Evolutionary conservation across 345 rosid genomes (phyloP).

Genomic region (Syzygium oleosum): DNA sequence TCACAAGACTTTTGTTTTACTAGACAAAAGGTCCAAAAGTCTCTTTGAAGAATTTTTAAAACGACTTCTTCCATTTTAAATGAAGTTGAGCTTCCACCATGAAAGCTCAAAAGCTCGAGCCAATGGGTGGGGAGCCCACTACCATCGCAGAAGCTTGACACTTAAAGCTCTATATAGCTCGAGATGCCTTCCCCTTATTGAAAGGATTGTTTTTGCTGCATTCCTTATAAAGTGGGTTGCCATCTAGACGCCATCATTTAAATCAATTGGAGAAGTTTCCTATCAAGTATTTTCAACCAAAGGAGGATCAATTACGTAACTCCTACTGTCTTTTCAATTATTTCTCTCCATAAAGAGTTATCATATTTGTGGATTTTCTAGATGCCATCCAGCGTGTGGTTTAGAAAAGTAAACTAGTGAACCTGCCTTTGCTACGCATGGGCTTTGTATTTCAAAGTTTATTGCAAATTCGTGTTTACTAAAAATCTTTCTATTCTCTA

Average conservation of each 20-base stretch:
- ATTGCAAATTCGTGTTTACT: not conserved
- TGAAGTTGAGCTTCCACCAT: not conserved
- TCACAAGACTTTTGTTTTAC: not conserved
- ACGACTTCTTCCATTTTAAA: not conserved
- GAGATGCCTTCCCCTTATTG: not conserved
- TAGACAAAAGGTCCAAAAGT: not conserved
- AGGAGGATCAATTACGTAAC: not conserved
- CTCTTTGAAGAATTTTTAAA: not conserved
- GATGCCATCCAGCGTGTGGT: not conserved
- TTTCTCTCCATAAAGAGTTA: not conserved
- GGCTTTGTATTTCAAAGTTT: not conserved
- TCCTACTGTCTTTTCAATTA: not conserved
- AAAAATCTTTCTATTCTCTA: not conserved
- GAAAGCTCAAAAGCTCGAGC: not conserved
- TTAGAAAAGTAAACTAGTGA: not conserved
- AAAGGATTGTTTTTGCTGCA: not conserved
- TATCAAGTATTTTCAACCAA: not conserved
- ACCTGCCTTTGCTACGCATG: not conserved
- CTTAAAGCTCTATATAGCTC: not conserved
- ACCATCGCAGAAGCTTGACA: not conserved
- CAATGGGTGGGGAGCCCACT: not conserved
- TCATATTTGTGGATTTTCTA: not conserved
- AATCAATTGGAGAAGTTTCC: not conserved
- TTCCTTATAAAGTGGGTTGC: not conserved
- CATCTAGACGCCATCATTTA: not conserved